These are phyloP conservation scores for Wickerhamomyces bovis DNA, from an alignment of 805 yeast genomes.

Conservation along the genomic window DNA sequence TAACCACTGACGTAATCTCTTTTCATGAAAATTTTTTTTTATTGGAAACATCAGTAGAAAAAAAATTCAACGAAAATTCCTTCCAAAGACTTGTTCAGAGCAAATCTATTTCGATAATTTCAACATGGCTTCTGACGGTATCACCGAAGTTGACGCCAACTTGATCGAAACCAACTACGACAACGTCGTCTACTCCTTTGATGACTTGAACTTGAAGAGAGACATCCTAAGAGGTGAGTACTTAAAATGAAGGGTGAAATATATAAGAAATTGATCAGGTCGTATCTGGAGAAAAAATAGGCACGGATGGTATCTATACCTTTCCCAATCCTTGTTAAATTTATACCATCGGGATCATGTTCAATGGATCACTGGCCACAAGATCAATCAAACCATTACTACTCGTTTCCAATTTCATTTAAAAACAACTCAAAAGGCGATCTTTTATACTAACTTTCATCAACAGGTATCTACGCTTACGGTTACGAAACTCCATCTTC, in stretches of 20 bases:
- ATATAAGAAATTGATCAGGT: background rate
- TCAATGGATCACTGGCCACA: background rate
- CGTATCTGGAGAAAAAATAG: background rate
- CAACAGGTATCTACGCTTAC: constrained; percentile 75
- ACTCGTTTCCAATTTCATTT: background rate
- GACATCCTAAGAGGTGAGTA: constrained; percentile 41
- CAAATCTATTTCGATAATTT: background rate
- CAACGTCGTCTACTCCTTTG: constrained; percentile 75
- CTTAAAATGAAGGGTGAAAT: background rate
- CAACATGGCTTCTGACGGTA: constrained; percentile 47
- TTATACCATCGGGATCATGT: background rate
- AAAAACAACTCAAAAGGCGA: background rate
- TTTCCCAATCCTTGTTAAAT: background rate
- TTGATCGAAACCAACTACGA: constrained; percentile 94
- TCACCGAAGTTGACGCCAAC: constrained; percentile 73
- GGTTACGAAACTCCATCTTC: constrained; percentile 97
- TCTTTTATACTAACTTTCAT: constrained; percentile 8
- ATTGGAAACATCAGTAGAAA: background rate
- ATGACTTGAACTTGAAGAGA: constrained; percentile 72
- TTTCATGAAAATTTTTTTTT: background rate
- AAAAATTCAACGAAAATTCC: background rate
- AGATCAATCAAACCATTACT: background rate
- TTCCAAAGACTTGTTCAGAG: background rate
- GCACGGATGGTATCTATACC: background rate
- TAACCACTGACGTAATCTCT: background rate